Base-by-base conservation (phyloP, 345 rosid genomes). In the thale cress (Arabidopsis thaliana) region DNA sequence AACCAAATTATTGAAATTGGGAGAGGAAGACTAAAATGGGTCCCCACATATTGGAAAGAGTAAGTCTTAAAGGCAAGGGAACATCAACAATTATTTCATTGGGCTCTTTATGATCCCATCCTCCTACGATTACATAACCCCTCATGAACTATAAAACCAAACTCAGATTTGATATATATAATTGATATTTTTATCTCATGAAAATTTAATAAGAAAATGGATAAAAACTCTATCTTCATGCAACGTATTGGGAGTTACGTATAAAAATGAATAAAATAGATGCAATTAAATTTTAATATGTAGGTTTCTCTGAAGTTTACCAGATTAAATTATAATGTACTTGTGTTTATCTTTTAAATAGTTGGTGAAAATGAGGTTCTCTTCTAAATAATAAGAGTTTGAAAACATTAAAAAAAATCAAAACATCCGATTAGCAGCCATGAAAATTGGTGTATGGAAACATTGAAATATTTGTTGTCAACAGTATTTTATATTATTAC, bases 61-160 rank as follows among this genome's bases (percentile, higher is more conserved):
- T 0, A 75, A 67, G 41, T 42, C 49, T 59, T 76, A 52, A 76
- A 76, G 75, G 59, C 34, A 76, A 76, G 71, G 64, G 24, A 69
- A 76, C 80, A 63, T 69, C 51, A 7, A 36, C 65, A 45, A 10
- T 44, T 12, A 62, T 33, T 66, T 16, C 67, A 37, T n/a, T 38
- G 38, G 42, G 44, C 56, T 55, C 41, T 55, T 55, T n/a, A 10
- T 16, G 44, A 16, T 36, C 16, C 38, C 46, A 44, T 53, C 69
- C 45, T 53, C 69, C 45, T 50, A 72, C 48, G 12, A 32, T 8
- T 33, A 30, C 37, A 69, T 32, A 7, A 12, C 11, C 23, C 30
- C 42, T 61, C 6, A 32, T 59, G 36, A 73, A 49, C 41, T 46
- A 44, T 44, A 33, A 60, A 32, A 44, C 65, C 45, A 44, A 57